Base-by-base conservation (phyloP, 805 yeast genomes). In the Candida insectorum region DNA sequence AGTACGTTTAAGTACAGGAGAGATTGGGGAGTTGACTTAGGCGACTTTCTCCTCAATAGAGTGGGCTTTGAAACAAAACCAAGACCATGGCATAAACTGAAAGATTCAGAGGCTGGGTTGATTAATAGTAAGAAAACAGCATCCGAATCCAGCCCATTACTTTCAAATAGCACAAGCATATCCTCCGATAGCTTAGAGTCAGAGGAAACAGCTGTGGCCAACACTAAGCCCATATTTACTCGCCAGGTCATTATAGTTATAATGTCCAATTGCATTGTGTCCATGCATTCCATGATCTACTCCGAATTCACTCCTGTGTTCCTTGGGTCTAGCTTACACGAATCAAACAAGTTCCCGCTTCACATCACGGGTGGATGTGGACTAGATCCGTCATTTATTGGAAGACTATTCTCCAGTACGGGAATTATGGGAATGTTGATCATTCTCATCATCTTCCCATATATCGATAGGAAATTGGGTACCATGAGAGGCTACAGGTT, bases 401-500 rank as follows among this genome's bases (percentile, higher is more conserved):
- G 69, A 16, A 57, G 53, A 5, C 48, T 62, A 12, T 48, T 63
- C 23, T 58, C 65, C 3, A 47, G 56, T 9, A 60, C 69, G 1
- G 69, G 69, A 2, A 39, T 63, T 17, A 44, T 52, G 40, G 69
- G 69, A 6, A 58, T 60, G 42, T 20, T 60, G 17, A 57, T 72
- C 27, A 69, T 78, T 26, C 34, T 75, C 28, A 54, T 77, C 7
- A 34, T 60, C 1, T 63, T 62, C 41, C 69, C 69, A 2, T 44
- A 40, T 28, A 41, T 63, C 28, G 69, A 63, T 32, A 37, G 62
- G 5, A 37, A 44, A 8, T 51, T 62, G 40, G 69, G 69, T 24
- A 60, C 77, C 8, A 52, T 76, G 25, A 48, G 54, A 6, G 62
- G 72, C n/a, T 73, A 62, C 48, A 56, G 72, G 27, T 32, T 56